These are phyloP conservation scores for Coniochaeta prunicola DNA, from an alignment of 2,329 filamentous ascomycete genomes.

Conservation along the genomic window DNA sequence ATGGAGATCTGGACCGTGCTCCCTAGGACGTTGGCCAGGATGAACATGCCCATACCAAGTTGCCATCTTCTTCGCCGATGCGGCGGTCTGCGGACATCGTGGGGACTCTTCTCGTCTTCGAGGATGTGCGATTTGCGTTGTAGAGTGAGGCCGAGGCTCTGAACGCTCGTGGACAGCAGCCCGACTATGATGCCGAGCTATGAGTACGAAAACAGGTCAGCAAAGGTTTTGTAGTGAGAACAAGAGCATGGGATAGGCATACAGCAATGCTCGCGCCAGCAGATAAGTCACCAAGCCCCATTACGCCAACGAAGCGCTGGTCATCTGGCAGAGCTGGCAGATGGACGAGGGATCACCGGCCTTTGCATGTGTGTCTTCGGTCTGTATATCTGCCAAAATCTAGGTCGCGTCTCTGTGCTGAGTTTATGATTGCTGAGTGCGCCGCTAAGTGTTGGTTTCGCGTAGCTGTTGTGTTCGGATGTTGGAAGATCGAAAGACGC, in stretches of 20 bases:
- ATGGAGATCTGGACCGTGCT: constrained; percentile 98
- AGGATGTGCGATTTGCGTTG: constrained; percentile 98
- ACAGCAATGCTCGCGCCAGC: constrained; percentile 72
- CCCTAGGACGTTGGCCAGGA: constrained; percentile 87
- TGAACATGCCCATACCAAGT: constrained; percentile 94
- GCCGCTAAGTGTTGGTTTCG: background rate
- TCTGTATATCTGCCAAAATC: background rate
- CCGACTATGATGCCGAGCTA: constrained; percentile 91
- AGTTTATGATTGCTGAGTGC: background rate
- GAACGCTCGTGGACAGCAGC: constrained; percentile 85
- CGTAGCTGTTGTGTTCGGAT: background rate
- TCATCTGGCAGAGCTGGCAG: constrained; percentile 36
- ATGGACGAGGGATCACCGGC: background rate
- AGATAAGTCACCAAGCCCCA: constrained; percentile 72
- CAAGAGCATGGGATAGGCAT: constrained; percentile 21
- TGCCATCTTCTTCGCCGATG: constrained; percentile 92
- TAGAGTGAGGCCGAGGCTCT: constrained; percentile 89
- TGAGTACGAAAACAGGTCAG: constrained; percentile 12
- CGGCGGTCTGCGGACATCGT: constrained; percentile 74
- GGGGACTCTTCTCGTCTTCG: constrained; percentile 84
- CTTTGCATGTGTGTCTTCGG: background rate
- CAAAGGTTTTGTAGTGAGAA: background rate
- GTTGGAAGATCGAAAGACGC: background rate
- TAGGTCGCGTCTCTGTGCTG: background rate
- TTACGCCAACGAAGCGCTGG: constrained; percentile 38